Base-by-base conservation (phyloP, 805 yeast species). In the Zygosaccharomyces siamensis region DNA sequence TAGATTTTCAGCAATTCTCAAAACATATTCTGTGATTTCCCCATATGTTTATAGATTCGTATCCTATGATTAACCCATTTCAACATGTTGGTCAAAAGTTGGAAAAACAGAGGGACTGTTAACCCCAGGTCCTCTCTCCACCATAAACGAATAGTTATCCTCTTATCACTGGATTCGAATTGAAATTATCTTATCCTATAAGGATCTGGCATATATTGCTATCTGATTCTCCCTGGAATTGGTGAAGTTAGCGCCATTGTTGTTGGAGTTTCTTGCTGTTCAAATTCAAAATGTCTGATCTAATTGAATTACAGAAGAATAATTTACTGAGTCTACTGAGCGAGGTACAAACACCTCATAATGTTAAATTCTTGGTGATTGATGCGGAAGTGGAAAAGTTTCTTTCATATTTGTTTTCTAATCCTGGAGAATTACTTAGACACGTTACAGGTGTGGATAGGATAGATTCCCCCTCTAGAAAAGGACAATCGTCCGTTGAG, bases 401-500 rank as follows among this genome's bases (percentile, higher is more conserved):
- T 5, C 62, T 84, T 33, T 65, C 72, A 28, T 72, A 68, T 39
- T 72, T 83, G 16, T 72, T 84, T 16, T 48, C 44, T 2, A 45
- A 52, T 12, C 59, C 64, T 41, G 76, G 72, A 39, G 77, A 74
- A 26, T 63, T 83, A 10, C 67, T 83, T 7, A 67, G 78, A 33
- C 62, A 77, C 41, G 86, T 81, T 6, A 77, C 84, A 2, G 81
- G 87, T 11, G 73, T 86, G 14, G 89, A 83, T 58, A 67, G 71
- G 52, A 71, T 88, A 16, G 92, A 85, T 55, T 72, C 77, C 23
- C 52, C 58, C 3, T 71, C 69, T 37, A 74, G 95, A 54, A 77
- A 77, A 38, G 75, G 81, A 14, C 83, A 81, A 63, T 67, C 78
- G 2, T 80, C 82, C 16, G 74, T 87, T 39, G 92, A 85, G 55